Percentiles rank a stretch among this genome's conserved stretches.
These are phyloP conservation scores for Croton setiger DNA, from an alignment of 441 rosid genomes.

Conservation along the genomic window DNA sequence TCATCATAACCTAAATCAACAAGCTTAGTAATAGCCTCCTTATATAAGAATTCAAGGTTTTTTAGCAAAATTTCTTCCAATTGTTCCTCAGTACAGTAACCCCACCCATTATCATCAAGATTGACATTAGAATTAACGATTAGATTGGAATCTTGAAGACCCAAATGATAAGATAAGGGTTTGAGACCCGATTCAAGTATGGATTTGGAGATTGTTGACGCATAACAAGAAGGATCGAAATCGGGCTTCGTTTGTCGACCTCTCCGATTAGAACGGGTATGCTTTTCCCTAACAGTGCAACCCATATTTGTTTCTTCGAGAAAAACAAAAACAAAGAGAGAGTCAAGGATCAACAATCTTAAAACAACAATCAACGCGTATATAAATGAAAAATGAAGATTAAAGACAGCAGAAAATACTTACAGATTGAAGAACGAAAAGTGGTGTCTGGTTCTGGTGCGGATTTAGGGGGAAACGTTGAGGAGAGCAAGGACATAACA, in stretches of 20 bases:
- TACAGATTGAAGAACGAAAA: neutral
- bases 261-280: constrained; percentile 54
- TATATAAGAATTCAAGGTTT: constrained; percentile 60
- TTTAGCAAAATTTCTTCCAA: constrained; percentile 67
- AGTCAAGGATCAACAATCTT: neutral
- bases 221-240: constrained; percentile 53
- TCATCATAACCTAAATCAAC: constrained; percentile 63
- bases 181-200: constrained; percentile 53
- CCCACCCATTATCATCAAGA: constrained; percentile 66
- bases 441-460: neutral
- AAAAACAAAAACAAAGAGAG: neutral
- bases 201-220: constrained; percentile 43
- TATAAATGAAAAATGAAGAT: neutral
- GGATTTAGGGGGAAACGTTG: neutral
- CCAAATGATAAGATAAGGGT: constrained; percentile 46
- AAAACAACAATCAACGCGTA: neutral
- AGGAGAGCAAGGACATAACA: neutral
- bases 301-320: constrained; percentile 37
- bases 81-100: constrained; percentile 80
- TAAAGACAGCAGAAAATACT: neutral
- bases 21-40: constrained; percentile 69
- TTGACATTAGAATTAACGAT: constrained; percentile 21
- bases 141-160: constrained; percentile 32
- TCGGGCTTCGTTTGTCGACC: constrained; percentile 56
- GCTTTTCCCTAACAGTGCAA: constrained; percentile 70